Conservation (phyloP, 305 asterid species). For the Fraxinus velutina region DNA sequence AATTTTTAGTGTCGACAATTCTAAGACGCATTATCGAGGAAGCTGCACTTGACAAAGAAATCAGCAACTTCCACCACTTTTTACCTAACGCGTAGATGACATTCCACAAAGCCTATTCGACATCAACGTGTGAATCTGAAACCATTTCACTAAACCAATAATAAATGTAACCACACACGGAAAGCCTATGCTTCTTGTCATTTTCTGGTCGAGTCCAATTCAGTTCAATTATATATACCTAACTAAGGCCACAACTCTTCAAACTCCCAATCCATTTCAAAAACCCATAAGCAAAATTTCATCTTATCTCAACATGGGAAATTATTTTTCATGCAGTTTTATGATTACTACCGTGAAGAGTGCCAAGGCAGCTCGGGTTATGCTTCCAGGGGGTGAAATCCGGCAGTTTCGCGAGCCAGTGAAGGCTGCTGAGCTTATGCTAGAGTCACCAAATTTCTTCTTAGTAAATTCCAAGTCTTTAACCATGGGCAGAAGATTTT, state of each 20-base stretch:
- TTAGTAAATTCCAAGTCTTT: conserved; percentile 53
- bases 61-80: conserved; percentile 16
- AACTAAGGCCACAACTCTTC: background rate
- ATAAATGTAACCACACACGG: background rate
- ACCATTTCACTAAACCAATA: background rate
- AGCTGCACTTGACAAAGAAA: background rate
- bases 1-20: background rate
- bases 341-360: conserved; percentile 25
- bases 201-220: background rate
- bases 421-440: conserved; percentile 91
- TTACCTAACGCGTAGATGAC: conserved; percentile 21
- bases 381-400: conserved; percentile 73
- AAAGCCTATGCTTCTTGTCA: background rate
- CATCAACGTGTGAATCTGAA: conserved; percentile 1
- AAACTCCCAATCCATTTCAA: background rate
- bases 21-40: background rate
- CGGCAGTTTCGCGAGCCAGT: conserved; percentile 59
- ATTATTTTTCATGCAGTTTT: conserved; percentile 42
- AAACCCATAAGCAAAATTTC: background rate
- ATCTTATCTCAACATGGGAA: conserved; percentile 40
- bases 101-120: conserved; percentile 22
- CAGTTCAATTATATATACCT: background rate
- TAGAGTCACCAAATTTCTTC: conserved; percentile 57
- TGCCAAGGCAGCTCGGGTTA: conserved; percentile 58
- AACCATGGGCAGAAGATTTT: conserved; percentile 54